Conservation (phyloP, 306 rosid species). For the Begonia peltatifolia region DNA sequence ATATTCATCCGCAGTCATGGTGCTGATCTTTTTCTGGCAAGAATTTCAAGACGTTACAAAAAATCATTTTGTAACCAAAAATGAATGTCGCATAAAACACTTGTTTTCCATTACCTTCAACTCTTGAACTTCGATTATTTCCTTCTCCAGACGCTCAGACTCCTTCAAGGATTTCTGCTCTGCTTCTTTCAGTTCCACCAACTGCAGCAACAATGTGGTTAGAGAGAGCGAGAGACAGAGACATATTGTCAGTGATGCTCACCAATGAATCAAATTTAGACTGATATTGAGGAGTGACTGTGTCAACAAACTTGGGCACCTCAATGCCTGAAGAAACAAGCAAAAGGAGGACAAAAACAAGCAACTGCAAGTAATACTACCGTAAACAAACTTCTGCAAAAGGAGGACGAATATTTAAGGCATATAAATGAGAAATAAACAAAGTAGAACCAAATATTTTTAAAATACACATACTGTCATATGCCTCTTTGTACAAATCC, state of each 20-base stretch:
- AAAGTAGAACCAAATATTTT: no score
- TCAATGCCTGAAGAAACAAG: constrained; percentile 47
- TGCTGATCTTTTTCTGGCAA: constrained; percentile 44
- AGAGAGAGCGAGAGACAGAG: not conserved
- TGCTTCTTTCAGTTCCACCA: constrained; percentile 87
- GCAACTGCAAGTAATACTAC: no score
- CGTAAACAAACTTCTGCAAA: no score
- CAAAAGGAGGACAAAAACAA: no score
- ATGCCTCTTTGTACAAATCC: no score
- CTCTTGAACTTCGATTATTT: constrained; percentile 65
- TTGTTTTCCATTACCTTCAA: constrained; percentile 47
- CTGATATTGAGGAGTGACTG: constrained; percentile 81
- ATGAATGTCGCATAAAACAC: constrained; percentile 1
- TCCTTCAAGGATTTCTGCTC: constrained; percentile 72
- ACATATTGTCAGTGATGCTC: constrained; percentile 10
- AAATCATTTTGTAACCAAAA: no score
- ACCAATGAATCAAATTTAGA: constrained; percentile 77
- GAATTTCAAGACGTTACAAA: no score
- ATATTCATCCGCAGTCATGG: constrained; percentile 96
- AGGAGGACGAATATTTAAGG: no score
- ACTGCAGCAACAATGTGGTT: constrained; percentile 23
- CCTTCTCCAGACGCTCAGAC: constrained; percentile 90
- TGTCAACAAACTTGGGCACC: constrained; percentile 90
- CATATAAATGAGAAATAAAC: no score
- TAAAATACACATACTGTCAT: no score